Conservation (phyloP, 2,329 filamentous ascomycete genomes). For the Botrytis elliptica region DNA sequence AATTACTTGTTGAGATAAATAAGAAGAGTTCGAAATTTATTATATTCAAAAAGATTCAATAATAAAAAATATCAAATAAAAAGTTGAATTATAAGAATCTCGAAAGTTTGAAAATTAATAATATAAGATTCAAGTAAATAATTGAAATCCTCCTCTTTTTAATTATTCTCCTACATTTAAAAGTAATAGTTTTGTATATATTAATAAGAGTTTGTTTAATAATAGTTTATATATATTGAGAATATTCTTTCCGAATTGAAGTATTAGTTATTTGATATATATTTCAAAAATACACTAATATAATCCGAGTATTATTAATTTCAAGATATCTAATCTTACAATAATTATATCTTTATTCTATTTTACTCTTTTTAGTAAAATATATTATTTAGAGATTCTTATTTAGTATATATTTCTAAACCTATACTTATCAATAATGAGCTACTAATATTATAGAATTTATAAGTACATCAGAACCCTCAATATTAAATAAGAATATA, state of each 20-base stretch:
- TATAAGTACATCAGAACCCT: background rate
- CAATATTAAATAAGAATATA: background rate
- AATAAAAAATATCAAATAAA: background rate
- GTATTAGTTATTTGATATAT: background rate
- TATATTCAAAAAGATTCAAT: background rate
- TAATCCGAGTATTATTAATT: background rate
- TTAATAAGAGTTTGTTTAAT: background rate
- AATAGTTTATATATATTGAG: background rate
- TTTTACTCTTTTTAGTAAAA: background rate
- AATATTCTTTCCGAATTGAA: background rate
- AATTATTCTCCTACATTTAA: background rate
- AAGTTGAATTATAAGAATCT: background rate
- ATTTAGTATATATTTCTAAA: background rate
- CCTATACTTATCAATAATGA: background rate
- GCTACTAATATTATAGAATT: background rate
- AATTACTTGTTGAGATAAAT: background rate
- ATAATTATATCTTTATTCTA: background rate
- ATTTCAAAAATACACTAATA: background rate
- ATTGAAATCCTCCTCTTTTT: background rate
- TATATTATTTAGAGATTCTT: background rate
- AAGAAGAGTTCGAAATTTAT: background rate
- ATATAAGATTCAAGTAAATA: background rate
- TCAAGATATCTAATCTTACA: background rate
- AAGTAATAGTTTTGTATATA: background rate
- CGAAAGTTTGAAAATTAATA: background rate